phyloP scores from a whole-genome alignment of 1,284 basidiomycete genomes.

The Apiotrichum veenhuisii region DNA sequence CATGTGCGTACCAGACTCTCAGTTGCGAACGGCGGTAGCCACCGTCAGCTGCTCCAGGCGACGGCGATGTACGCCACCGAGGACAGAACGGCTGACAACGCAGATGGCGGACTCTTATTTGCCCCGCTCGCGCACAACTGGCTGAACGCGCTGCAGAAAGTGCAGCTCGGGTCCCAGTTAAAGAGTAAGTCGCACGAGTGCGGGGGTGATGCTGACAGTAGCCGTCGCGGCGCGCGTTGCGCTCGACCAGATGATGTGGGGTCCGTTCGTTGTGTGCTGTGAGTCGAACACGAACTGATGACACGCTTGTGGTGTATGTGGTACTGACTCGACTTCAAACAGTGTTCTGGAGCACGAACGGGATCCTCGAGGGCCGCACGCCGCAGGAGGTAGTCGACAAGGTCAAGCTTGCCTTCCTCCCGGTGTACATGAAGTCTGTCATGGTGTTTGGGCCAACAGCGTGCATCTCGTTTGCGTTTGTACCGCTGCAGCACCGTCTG shows the following conservation, averaged over 20 bases:
- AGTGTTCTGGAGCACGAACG: constrained; percentile 41
- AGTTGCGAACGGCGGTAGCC: background rate
- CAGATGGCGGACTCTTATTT: constrained; percentile 16
- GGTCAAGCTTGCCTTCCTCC: constrained; percentile 36
- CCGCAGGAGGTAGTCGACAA: constrained; percentile 37
- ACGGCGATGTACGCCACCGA: too few species aligned
- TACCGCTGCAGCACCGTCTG: constrained; percentile 73
- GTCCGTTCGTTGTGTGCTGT: constrained; percentile 18
- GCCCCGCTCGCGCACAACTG: constrained; percentile 21
- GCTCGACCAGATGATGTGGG: constrained; percentile 19
- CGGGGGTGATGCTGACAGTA: background rate
- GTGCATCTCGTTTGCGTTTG: constrained; percentile 71
- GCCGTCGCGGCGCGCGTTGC: constrained; percentile 12
- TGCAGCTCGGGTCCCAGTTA: constrained; percentile 5
- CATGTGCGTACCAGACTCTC: background rate
- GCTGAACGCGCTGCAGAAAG: constrained; percentile 13
- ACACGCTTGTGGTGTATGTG: too few species aligned
- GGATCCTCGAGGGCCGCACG: constrained; percentile 44
- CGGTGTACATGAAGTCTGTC: constrained; percentile 37
- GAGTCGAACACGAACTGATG: background rate
- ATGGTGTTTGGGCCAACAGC: constrained; percentile 77
- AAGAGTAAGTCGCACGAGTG: constrained; percentile 7
- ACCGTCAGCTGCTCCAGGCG: background rate
- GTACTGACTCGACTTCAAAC: background rate
- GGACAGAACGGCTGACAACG: background rate